Conservation (phyloP, 192 early-diverging fungal species). For the Coemansia sp. region DNA sequence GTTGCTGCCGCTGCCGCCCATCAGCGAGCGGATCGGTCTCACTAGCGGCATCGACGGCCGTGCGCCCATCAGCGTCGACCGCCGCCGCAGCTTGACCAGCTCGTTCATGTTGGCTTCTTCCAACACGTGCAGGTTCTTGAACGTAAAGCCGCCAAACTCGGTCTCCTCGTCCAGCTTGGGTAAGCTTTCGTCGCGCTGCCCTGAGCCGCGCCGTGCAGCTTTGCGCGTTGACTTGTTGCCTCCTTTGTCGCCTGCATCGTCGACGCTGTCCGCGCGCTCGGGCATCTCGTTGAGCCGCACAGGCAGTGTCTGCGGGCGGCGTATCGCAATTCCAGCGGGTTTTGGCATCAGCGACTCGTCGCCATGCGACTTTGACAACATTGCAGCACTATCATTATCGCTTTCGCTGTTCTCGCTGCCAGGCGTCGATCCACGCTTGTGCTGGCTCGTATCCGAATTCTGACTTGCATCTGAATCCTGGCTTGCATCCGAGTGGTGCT, state of each 20-base stretch:
- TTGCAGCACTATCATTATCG: neutral
- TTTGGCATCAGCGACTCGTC: neutral
- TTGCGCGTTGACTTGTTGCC: neutral
- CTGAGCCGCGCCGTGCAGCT: neutral
- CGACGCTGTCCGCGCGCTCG: too few relatives aligned
- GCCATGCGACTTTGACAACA: conserved; percentile 12
- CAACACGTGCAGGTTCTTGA: conserved; percentile 84
- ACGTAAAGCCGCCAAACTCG: conserved; percentile 88
- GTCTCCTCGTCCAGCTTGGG: conserved; percentile 20
- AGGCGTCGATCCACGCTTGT: neutral
- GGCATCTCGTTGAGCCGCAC: conserved; percentile 1
- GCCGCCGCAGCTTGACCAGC: conserved; percentile 70
- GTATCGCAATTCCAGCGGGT: conserved; percentile 4
- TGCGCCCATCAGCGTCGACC: conserved; percentile 37
- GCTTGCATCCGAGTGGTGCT: conserved; percentile 29
- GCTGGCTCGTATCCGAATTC: neutral
- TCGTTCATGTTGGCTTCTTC: conserved; percentile 90
- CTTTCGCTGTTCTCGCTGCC: conserved; percentile 12
- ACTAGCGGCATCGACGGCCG: neutral
- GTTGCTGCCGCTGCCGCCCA: conserved; percentile 3
- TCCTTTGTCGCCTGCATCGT: too few relatives aligned
- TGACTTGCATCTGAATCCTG: too few relatives aligned
- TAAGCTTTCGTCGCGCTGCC: neutral
- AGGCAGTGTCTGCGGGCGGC: conserved; percentile 32
- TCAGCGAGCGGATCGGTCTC: conserved; percentile 1